These are phyloP conservation scores for Lactarius sp. DNA, from an alignment of 768 basidiomycete genomes.

Conservation along the genomic window DNA sequence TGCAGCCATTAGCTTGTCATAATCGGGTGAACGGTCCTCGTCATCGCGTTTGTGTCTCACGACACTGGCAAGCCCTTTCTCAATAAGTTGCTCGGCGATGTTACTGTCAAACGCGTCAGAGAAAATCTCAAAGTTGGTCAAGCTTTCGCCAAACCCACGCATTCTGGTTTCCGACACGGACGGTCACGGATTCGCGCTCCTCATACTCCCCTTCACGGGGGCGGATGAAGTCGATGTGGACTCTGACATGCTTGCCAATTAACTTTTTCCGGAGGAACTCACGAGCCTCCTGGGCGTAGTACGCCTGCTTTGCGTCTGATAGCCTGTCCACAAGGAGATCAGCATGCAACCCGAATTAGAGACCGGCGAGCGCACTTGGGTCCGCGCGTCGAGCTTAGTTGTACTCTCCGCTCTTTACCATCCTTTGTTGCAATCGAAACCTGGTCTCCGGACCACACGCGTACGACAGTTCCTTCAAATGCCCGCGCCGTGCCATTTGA, in stretches of 20 bases:
- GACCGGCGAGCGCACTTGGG: constrained; percentile 55
- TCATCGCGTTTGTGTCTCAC: constrained; percentile 93
- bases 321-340: constrained; percentile 43
- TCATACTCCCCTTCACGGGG: constrained; percentile 92
- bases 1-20: constrained; percentile 92
- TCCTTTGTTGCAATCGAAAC: constrained; percentile 76
- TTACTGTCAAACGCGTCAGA: constrained; percentile 50
- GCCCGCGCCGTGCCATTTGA: constrained; percentile 42
- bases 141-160: constrained; percentile 45
- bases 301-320: constrained; percentile 80
- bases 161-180: constrained; percentile 79
- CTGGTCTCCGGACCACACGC: constrained; percentile 92
- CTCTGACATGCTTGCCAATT: constrained; percentile 83
- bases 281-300: constrained; percentile 85
- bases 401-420: constrained; percentile 73
- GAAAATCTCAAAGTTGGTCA: background rate
- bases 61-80: constrained; percentile 85
- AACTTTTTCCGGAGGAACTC: constrained; percentile 90
- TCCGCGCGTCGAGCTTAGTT: constrained; percentile 84
- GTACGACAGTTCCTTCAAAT: constrained; percentile 80
- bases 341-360: background rate
- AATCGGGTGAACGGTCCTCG: constrained; percentile 92
- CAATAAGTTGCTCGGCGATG: constrained; percentile 87
- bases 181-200: constrained; percentile 86
- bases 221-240: constrained; percentile 85